Percentiles rank a stretch among this genome's conserved stretches.
Evolutionary conservation across 805 yeast species (phyloP).

Genomic region (Nakazawaea laoshanensis): DNA sequence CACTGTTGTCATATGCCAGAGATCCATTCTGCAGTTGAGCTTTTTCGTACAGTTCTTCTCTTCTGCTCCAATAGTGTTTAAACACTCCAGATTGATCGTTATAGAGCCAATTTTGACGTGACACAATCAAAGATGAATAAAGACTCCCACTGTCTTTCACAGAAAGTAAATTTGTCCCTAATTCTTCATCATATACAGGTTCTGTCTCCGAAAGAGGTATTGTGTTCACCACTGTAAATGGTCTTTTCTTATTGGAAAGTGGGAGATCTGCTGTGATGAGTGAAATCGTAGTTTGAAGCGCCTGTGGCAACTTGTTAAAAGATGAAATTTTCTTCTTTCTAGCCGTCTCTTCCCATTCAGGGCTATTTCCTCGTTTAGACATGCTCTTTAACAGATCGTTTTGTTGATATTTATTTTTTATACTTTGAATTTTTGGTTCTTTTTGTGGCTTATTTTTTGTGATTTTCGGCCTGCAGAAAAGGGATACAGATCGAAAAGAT

Average conservation of each 20-base stretch:
- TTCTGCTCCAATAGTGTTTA: constrained; percentile 60
- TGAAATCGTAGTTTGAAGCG: constrained; percentile 5
- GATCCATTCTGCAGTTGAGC: constrained; percentile 1
- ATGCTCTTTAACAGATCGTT: constrained; percentile 4
- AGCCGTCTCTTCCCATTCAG: constrained; percentile 2
- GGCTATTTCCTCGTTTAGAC: constrained; percentile 6
- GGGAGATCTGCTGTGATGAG: constrained; percentile 5
- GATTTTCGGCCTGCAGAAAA: too few species aligned
- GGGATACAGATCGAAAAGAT: too few species aligned
- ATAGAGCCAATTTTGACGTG: constrained; percentile 61
- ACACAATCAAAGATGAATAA: constrained; percentile 62
- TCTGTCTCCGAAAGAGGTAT: constrained; percentile 57
- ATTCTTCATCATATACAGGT: constrained; percentile 45
- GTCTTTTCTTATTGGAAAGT: constrained; percentile 29
- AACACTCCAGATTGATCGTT: constrained; percentile 40
- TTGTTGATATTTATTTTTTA: constrained; percentile 12
- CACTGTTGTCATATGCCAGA: neutral
- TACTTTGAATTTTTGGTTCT: neutral
- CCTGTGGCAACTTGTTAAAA: neutral
- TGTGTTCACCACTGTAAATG: constrained; percentile 57
- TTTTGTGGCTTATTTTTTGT: neutral
- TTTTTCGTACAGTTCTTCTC: constrained; percentile 31
- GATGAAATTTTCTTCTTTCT: constrained; percentile 3
- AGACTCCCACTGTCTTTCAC: constrained; percentile 67
- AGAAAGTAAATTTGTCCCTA: constrained; percentile 57